A percentile compares a stretch with the other conserved stretches of the same genome.
Evolutionary conservation across 2,329 filamentous ascomycete genomes (phyloP).

Genomic region (Xylariaceae sp.): DNA sequence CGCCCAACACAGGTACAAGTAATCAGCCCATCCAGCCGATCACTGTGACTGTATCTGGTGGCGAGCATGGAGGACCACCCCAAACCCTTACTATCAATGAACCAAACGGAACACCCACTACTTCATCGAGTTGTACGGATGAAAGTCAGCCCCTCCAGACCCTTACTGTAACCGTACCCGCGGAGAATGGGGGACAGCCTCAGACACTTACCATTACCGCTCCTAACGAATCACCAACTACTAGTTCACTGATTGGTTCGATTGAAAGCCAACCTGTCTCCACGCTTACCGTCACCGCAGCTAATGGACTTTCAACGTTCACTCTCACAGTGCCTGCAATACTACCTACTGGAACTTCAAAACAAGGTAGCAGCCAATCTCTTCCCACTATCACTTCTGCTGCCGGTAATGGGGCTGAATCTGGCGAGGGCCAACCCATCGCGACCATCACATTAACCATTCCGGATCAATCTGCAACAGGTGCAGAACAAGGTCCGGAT

Average conservation of each 20-base stretch:
- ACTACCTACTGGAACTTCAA: conserved; percentile 1
- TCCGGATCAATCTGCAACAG: conserved; percentile 7
- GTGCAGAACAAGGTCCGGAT: conserved; percentile 2
- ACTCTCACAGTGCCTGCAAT: conserved; percentile 15
- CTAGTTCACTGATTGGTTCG: background rate
- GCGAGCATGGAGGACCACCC: background rate
- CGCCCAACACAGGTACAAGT: conserved; percentile 2
- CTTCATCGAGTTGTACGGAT: conserved; percentile 10
- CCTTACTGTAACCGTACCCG: conserved; percentile 7
- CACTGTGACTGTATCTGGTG: background rate
- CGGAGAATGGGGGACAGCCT: background rate
- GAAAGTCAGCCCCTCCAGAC: conserved; percentile 7
- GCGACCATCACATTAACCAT: conserved; percentile 18
- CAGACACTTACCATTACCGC: conserved; percentile 15
- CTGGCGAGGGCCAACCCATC: conserved; percentile 10
- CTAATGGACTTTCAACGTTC: conserved; percentile 10
- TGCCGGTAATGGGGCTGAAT: conserved; percentile 8
- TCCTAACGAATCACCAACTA: conserved; percentile 8
- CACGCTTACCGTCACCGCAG: conserved; percentile 13
- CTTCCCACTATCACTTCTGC: conserved; percentile 18
- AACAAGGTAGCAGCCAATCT: conserved; percentile 7
- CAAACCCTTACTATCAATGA: conserved; percentile 8
- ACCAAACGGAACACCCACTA: conserved; percentile 10
- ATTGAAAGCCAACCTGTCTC: conserved; percentile 6
- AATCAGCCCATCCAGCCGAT: background rate